Evolutionary conservation across 208 protist genomes (phyloP).

Genomic region (Naegleria fowleri): DNA sequence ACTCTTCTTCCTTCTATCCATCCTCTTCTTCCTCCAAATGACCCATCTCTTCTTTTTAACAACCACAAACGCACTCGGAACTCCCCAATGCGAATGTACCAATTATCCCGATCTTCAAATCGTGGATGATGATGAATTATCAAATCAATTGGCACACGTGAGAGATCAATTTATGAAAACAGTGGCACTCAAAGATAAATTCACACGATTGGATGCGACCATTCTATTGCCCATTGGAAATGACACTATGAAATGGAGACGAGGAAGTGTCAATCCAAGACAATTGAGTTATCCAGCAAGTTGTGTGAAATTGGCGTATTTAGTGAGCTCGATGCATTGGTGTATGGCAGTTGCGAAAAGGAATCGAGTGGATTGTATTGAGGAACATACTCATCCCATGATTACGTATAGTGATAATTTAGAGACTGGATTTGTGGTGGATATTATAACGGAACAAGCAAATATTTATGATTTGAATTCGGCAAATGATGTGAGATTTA

Average conservation of each 20-base stretch:
- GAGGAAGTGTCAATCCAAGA: not conserved
- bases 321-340: slow-evolving; percentile 20
- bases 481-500: slow-evolving; percentile 5
- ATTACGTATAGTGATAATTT: slow-evolving; percentile 29
- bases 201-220: not conserved
- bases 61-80: too few species aligned
- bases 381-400: slow-evolving; percentile 27
- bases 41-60: too few species aligned
- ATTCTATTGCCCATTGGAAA: not conserved
- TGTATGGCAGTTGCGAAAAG: not conserved
- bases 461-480: not conserved
- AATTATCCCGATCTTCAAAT: too few species aligned
- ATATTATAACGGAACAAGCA: not conserved
- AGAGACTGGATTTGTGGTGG: slow-evolving; percentile 31
- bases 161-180: too few species aligned
- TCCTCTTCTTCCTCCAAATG: too few species aligned
- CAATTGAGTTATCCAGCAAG: slow-evolving; percentile 17
- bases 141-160: too few species aligned
- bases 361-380: slow-evolving; percentile 5
- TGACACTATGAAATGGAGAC: not conserved
- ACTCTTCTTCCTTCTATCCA: too few species aligned
- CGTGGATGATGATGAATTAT: too few species aligned
- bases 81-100: too few species aligned
- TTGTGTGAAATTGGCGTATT: slow-evolving; percentile 32
- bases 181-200: not conserved